These are phyloP conservation scores for Fusarium chuoi DNA, from an alignment of 2,329 filamentous ascomycete species.

Conservation along the genomic window DNA sequence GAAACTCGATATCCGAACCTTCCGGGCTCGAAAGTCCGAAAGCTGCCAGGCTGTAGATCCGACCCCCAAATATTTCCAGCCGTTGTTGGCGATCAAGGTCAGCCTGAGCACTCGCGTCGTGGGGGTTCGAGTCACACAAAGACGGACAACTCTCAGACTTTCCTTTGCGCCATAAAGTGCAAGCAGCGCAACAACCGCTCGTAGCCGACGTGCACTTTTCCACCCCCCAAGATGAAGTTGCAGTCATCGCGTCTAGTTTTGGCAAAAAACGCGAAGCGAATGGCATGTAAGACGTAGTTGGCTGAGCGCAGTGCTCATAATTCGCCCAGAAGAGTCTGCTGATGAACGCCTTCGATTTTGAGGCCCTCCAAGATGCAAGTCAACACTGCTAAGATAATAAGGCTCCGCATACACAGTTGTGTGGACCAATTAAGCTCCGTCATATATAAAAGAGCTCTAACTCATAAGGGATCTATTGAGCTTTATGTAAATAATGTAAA, in stretches of 20 bases:
- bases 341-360: not conserved
- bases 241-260: accelerated
- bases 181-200: not conserved
- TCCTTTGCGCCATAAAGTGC: accelerated
- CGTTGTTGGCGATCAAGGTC: not conserved
- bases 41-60: accelerated
- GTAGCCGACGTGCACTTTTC: accelerated
- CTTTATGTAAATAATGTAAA: no score
- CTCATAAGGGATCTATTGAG: no score
- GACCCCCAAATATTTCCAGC: accelerated
- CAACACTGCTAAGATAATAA: no score
- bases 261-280: not conserved
- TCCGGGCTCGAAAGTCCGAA: not conserved
- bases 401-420: no score
- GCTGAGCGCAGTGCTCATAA: not conserved
- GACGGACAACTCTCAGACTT: accelerated
- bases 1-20: not conserved
- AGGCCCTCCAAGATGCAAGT: not conserved
- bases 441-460: no score
- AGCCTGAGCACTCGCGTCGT: not conserved
- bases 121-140: not conserved
- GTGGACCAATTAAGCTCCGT: no score
- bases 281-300: not conserved
- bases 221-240: not conserved
- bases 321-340: not conserved